These are phyloP conservation scores for Trifolium repens DNA, from an alignment of 306 rosid genomes.

Conservation along the genomic window DNA sequence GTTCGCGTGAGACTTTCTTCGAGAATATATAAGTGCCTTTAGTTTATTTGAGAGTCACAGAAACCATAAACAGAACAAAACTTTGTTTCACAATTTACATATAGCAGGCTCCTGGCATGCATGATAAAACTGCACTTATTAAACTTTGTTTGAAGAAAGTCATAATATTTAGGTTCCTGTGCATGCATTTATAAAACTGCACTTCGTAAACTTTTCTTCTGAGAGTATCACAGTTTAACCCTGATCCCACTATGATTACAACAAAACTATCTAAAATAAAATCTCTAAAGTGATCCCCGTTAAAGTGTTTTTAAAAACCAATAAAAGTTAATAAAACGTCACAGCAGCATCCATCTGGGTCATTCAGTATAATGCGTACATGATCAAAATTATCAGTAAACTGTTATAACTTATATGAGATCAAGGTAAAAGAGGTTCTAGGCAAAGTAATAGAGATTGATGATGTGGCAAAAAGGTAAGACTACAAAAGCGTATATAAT, in stretches of 20 bases:
- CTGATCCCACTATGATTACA: neutral
- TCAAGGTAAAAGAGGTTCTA: constrained; percentile 19
- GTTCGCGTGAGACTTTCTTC: neutral
- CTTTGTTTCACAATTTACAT: constrained; percentile 25
- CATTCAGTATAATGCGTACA: constrained; percentile 16
- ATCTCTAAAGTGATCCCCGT: constrained; percentile 12
- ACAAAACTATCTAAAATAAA: constrained; percentile 6
- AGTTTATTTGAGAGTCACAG: too few relatives aligned
- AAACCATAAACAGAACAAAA: too few relatives aligned
- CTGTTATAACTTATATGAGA: constrained; percentile 9
- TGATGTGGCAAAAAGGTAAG: constrained; percentile 18
- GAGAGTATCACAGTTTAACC: constrained; percentile 23
- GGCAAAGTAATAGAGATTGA: constrained; percentile 28
- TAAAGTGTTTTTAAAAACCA: constrained; percentile 8
- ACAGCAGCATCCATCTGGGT: constrained; percentile 6
- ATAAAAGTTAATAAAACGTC: constrained; percentile 1
- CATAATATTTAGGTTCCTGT: too few relatives aligned
- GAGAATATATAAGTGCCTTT: neutral
- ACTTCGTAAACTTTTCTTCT: neutral
- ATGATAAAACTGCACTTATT: constrained; percentile 3
- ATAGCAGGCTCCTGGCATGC: constrained; percentile 29
- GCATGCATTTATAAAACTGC: too few relatives aligned
- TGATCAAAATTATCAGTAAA: constrained; percentile 18
- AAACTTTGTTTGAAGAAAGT: neutral
- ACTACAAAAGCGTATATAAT: constrained; percentile 11